phyloP scores from a whole-genome alignment of 164 flowering plant species.

The Stephania cephalantha region DNA sequence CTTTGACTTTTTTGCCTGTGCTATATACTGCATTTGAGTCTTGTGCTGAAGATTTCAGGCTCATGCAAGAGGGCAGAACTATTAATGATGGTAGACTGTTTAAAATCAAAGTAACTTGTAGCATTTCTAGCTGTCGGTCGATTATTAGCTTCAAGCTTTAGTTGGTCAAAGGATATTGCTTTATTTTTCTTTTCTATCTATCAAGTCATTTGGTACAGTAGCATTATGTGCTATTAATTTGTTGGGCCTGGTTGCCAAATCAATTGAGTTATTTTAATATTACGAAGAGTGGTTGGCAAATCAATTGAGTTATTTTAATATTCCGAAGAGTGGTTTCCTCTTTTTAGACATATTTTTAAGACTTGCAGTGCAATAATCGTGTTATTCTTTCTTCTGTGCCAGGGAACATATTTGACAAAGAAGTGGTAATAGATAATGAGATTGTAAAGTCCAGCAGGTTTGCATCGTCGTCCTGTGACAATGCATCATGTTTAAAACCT shows the following conservation, averaged over 20 bases:
- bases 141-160: no score
- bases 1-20: no score
- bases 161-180: background rate
- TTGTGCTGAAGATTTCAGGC: no score
- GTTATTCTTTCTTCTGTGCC: slow-evolving; percentile 6
- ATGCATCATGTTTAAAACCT: background rate
- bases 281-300: no score
- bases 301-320: background rate
- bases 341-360: background rate
- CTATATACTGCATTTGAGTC: no score
- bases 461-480: background rate
- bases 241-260: background rate
- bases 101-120: no score
- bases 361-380: no score
- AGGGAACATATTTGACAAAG: slow-evolving; percentile 42
- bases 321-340: background rate
- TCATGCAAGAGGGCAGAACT: no score
- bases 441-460: slow-evolving; percentile 56
- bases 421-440: slow-evolving; percentile 32
- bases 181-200: background rate
- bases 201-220: background rate
- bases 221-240: background rate
- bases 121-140: no score
- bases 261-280: background rate
- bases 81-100: no score